Base-by-base conservation (phyloP, 1,139 yeast species). In the Saccharomycopsis hybrid region DNA sequence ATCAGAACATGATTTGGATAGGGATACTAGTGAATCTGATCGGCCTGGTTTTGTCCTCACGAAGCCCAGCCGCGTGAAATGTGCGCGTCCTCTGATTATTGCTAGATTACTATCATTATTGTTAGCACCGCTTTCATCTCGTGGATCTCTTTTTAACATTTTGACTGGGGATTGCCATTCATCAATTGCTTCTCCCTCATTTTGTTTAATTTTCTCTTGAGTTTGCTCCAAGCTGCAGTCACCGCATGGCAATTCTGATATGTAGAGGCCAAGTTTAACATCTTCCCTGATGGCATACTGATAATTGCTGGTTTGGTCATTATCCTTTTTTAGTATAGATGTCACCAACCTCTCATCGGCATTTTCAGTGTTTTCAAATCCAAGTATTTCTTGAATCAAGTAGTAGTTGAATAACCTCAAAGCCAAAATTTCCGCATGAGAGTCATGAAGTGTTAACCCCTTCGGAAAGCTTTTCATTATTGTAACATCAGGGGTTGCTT, bases 31-130 rank as follows among this genome's bases (percentile, higher is more conserved):
- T 2, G 96, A 83, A 61, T 90, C 97, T 18, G 72, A 64, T 49
- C 97, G 66, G 1, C 97, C 98, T 0, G 97, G 98, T 61, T 90
- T 90, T 0, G 97, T 90, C 55, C 98, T 70, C 0, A 89, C 89
- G 3, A 70, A 64, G 0, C 96, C 96, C 1, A 73, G 64, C 32
- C 65, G 60, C 28, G 68, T 69, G 57, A 78, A 85, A 59, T 79
- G 73, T 42, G 75, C 78, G 43, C 96, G 65, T 0, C 97, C 97
- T 56, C 96, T 64, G 2, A 78, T 48, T 41, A 2, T 56, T 31
- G 9, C 41, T 27, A 29, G 44, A 24, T 7, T 24, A 5, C 44
- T 36, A 32, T 35, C 27, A 35, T 33, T 7, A 9, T 25, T 29
- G 25, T 27, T 27, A 5, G 29, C 44, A 7, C 18, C 13, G 11